Percentiles rank a stretch among this genome's conserved stretches.
phyloP scores from a whole-genome alignment of 257 asterid genomes.

The Thymus mandschuricus region DNA sequence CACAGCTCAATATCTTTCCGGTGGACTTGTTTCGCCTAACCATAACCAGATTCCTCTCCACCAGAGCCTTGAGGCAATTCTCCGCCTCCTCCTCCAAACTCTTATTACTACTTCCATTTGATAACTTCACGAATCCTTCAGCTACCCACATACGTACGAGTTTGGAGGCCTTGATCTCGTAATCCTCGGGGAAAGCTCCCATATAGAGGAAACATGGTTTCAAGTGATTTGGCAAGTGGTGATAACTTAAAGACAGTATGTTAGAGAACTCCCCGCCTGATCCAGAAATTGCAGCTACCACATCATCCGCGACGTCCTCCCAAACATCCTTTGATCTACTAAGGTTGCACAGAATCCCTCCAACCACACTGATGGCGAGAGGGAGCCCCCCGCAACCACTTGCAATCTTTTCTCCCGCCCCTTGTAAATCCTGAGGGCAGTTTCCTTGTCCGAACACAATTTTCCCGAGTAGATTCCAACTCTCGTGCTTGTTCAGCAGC shows the following conservation, averaged over 20 bases:
- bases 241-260: too few species aligned
- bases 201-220: slow-evolving; percentile 27
- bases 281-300: not conserved
- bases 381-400: slow-evolving; percentile 34
- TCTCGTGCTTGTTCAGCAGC: not conserved
- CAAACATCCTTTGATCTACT: not conserved
- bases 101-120: not conserved
- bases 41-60: slow-evolving; percentile 16
- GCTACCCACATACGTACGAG: slow-evolving; percentile 21
- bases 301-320: slow-evolving; percentile 12
- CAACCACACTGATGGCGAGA: slow-evolving; percentile 31
- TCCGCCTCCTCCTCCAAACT: not conserved
- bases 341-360: slow-evolving; percentile 20
- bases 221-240: not conserved
- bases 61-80: not conserved
- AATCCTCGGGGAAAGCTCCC: slow-evolving; percentile 30
- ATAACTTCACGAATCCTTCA: slow-evolving; percentile 18
- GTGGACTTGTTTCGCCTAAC: not conserved
- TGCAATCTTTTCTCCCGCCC: slow-evolving; percentile 24
- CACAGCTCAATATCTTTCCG: slow-evolving; percentile 5
- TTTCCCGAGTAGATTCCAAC: slow-evolving; percentile 34
- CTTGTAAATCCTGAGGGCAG: slow-evolving; percentile 21
- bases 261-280: not conserved
- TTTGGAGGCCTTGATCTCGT: not conserved
- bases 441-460: slow-evolving; percentile 24